Percentiles rank a stretch among this genome's conserved stretches.
Conservation (phyloP, 345 rosid genomes). For the Ricinus communis region DNA sequence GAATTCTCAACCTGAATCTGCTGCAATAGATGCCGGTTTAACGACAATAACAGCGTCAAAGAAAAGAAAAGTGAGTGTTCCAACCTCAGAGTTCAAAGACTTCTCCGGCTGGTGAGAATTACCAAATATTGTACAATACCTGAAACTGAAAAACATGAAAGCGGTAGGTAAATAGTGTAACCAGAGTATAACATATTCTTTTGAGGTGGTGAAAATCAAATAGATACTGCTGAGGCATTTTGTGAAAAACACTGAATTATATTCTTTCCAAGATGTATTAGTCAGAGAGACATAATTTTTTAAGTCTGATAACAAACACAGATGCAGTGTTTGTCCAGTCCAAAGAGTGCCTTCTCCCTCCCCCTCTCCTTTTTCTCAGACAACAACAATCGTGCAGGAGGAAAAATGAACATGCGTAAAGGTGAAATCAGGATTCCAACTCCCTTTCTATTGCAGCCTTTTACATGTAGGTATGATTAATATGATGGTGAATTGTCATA, state of each 20-base stretch:
- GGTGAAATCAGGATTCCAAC: background rate
- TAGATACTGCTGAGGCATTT: slow-evolving; percentile 1
- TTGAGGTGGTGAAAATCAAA: slow-evolving; percentile 3
- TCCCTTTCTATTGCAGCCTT: slow-evolving; percentile 17
- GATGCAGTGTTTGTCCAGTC: slow-evolving; percentile 13
- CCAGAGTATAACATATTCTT: slow-evolving; percentile 16
- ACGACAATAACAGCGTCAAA: slow-evolving; percentile 41
- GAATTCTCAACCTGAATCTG: slow-evolving; percentile 41
- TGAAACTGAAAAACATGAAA: background rate
- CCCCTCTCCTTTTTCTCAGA: background rate
- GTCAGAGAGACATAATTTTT: background rate
- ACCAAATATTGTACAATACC: slow-evolving; percentile 18
- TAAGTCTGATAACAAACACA: background rate
- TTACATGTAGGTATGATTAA: slow-evolving; percentile 9
- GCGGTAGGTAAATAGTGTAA: slow-evolving; percentile 9
- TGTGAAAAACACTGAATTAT: background rate
- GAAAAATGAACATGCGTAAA: slow-evolving; percentile 9
- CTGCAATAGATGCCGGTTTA: slow-evolving; percentile 32
- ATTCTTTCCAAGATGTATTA: background rate
- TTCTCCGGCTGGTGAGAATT: slow-evolving; percentile 74
- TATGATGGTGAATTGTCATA: slow-evolving; percentile 17
- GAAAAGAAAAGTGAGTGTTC: slow-evolving; percentile 61
- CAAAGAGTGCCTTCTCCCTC: background rate
- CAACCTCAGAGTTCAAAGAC: slow-evolving; percentile 59
- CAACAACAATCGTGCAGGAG: background rate